phyloP scores from a whole-genome alignment of 1,139 yeast species.

The Keqinozyma sinolaborantium region DNA sequence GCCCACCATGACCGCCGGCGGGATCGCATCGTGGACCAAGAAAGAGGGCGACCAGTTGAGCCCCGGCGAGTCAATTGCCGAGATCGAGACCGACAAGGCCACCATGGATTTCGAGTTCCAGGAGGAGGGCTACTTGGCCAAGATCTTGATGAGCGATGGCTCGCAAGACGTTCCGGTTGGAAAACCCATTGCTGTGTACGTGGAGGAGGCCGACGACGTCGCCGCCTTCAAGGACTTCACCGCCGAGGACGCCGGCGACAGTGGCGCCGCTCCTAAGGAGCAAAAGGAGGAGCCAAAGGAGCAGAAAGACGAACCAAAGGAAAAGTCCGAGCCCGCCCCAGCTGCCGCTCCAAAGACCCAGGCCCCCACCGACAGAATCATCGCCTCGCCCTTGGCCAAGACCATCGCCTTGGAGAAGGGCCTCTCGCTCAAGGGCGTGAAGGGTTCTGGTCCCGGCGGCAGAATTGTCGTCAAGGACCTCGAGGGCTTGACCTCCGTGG shows the following conservation, averaged over 20 bases:
- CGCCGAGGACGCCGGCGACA: slow-evolving; percentile 74
- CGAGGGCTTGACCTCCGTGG: slow-evolving; percentile 54
- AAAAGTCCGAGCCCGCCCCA: slow-evolving; percentile 23
- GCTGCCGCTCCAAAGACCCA: slow-evolving; percentile 19
- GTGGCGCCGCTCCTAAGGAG: slow-evolving; percentile 30
- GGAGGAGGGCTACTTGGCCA: slow-evolving; percentile 95
- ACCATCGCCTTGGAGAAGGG: slow-evolving; percentile 92
- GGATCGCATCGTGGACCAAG: slow-evolving; percentile 85
- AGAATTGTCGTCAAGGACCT: slow-evolving; percentile 91
- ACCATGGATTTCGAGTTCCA: slow-evolving; percentile 99
- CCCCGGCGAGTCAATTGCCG: slow-evolving; percentile 95
- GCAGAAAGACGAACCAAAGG: slow-evolving; percentile 21
- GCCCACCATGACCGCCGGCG: slow-evolving; percentile 98
- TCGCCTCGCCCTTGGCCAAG: slow-evolving; percentile 96
- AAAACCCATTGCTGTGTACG: slow-evolving; percentile 94
- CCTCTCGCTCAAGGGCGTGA: slow-evolving; percentile 74
- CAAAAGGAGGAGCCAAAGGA: slow-evolving; percentile 21
- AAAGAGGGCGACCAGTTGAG: slow-evolving; percentile 78
- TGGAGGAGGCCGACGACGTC: slow-evolving; percentile 81
- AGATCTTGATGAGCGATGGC: slow-evolving; percentile 83
- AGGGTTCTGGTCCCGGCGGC: slow-evolving; percentile 94
- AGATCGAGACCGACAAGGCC: slow-evolving; percentile 98
- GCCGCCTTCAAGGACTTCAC: slow-evolving; percentile 85
- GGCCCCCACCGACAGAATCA: slow-evolving; percentile 57
- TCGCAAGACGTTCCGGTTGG: slow-evolving; percentile 90